Evolutionary conservation across 2,329 filamentous ascomycete genomes (phyloP).

Genomic region (Myotisia sp.): DNA sequence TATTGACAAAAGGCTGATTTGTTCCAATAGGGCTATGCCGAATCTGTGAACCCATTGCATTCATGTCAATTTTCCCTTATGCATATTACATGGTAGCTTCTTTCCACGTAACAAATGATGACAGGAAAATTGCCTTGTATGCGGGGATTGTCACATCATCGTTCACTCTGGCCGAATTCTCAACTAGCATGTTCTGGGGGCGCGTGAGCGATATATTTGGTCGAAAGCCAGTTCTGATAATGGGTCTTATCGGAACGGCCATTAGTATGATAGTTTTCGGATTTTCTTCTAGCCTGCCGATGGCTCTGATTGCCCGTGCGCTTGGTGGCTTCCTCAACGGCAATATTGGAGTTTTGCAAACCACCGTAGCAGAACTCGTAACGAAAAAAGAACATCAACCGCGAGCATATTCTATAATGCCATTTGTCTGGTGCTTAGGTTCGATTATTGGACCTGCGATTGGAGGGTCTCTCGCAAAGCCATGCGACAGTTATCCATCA

Average conservation of each 20-base stretch:
- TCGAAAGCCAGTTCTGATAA: conserved; percentile 80
- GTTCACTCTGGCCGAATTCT: conserved; percentile 91
- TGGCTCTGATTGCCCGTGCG: conserved; percentile 75
- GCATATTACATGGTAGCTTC: conserved; percentile 95
- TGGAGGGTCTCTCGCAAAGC: conserved; percentile 76
- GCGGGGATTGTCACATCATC: conserved; percentile 92
- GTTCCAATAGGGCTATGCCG: conserved; percentile 59
- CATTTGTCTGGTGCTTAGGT: conserved; percentile 93
- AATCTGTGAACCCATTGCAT: conserved; percentile 96
- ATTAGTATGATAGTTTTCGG: conserved; percentile 88
- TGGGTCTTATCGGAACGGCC: conserved; percentile 78
- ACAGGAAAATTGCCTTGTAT: conserved; percentile 74
- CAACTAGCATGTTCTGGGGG: conserved; percentile 85
- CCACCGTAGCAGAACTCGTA: conserved; percentile 85
- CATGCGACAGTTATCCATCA: conserved; percentile 65
- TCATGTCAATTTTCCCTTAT: conserved; percentile 99
- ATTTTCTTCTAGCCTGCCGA: conserved; percentile 66
- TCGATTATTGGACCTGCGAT: conserved; percentile 88
- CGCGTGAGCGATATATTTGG: conserved; percentile 81
- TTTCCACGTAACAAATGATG: conserved; percentile 68
- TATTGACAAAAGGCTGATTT: conserved; percentile 9
- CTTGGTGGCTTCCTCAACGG: conserved; percentile 86
- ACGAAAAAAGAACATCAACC: conserved; percentile 88
- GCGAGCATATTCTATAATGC: conserved; percentile 93
- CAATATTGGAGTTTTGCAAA: conserved; percentile 90